Conservation (phyloP, 139 green algal species). For the Coelastrella sp. region DNA sequence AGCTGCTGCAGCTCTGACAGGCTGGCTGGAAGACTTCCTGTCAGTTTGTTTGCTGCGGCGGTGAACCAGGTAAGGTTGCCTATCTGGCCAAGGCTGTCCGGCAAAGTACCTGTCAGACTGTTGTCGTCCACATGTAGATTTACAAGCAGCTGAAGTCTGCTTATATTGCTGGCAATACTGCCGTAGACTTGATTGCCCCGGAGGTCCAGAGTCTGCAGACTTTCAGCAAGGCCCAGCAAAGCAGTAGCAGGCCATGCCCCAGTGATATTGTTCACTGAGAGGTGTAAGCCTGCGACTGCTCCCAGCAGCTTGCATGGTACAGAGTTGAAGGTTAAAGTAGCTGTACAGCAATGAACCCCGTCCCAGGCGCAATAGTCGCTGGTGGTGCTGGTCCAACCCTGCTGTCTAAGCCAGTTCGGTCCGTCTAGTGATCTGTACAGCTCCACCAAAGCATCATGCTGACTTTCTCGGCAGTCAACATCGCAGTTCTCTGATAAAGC, state of each 20-base stretch:
- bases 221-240: neutral
- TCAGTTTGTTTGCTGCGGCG: constrained; percentile 10
- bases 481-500: neutral
- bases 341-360: constrained; percentile 22
- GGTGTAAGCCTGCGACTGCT: constrained; percentile 10
- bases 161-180: neutral
- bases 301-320: neutral
- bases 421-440: constrained; percentile 12
- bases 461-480: neutral
- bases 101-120: constrained; percentile 1
- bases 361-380: constrained; percentile 19
- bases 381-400: neutral
- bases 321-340: neutral
- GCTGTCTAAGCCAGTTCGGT: neutral
- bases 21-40: neutral
- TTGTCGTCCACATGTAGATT: constrained; percentile 18
- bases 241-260: constrained; percentile 21
- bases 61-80: constrained; percentile 10
- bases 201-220: constrained; percentile 16
- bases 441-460: neutral
- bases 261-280: constrained; percentile 26
- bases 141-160: neutral
- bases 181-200: constrained; percentile 12
- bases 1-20: neutral
- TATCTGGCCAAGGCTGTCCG: neutral